Evolutionary conservation across 768 basidiomycete genomes (phyloP), one percentile per base, ranked within the genome.

Genomic region (Scleroderma citrinum): DNA sequence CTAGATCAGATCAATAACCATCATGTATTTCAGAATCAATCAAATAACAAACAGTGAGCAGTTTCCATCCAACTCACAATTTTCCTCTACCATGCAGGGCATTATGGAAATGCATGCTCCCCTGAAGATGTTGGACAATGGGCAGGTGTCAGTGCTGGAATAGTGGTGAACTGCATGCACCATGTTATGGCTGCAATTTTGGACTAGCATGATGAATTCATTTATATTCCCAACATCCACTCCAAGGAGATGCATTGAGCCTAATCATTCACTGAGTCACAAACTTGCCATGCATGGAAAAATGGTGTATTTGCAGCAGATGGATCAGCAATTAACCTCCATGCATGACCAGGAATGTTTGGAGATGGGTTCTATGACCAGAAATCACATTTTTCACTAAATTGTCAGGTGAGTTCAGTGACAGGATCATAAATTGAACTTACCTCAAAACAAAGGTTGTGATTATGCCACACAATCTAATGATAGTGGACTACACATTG

Each of bases 401-500:
- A 51, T 14, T 48, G 47, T 21, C 47, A 53, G 38, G 47, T 53
- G 20, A 14, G 21, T 24, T 11, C 11, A 23, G 29, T 47, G 5
- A 19, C 16, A 7, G 3, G n/a, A 37, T 47, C 5, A 20, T 24
- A 23, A n/a, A n/a, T n/a, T n/a, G 26, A 26, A 23, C 19, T 40
- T 7, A 47, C 21, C 21, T 20, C 23, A 4, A n/a, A n/a, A n/a
- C n/a, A 11, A 31, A 65, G 65, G 44, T 60, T 7, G 56, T 65
- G 6, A 59, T 57, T 0, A 54, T 64, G 21, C 46, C 38, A 2
- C 60, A 62, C 1, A 62, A 67, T 44, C 49, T 69, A 0, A 49
- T 49, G 2, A 62, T 66, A 5, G 54, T 67, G 8, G 57, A 69
- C 43, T 69, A 64, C 35, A 52, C 54, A 10, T 42, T 64, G 7